Conservation (phyloP, 2,329 filamentous ascomycete genomes). For the Xylaria sp. region DNA sequence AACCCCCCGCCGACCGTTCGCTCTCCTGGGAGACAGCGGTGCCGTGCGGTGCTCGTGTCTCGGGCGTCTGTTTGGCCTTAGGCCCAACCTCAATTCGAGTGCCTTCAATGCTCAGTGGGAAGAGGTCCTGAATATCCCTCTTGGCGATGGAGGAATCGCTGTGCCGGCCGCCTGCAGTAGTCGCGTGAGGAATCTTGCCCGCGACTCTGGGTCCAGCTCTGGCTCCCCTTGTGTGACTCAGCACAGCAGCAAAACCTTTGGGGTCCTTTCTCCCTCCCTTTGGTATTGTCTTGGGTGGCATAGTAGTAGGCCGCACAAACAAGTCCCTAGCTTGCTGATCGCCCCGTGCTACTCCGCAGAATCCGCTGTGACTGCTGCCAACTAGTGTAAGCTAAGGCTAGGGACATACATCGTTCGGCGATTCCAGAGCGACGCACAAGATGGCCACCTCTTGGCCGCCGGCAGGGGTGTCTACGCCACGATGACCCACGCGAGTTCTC, state of each 20-base stretch:
- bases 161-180: neutral
- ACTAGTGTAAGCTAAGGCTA: conserved; percentile 35
- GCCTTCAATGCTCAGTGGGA: neutral
- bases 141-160: neutral
- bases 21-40: neutral
- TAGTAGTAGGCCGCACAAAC: conserved; percentile 13
- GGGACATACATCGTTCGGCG: conserved; percentile 37
- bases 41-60: neutral
- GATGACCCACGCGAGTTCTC: conserved; percentile 28
- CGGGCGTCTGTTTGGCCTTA: conserved; percentile 8
- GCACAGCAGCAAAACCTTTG: neutral
- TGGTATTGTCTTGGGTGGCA: neutral
- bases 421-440: conserved; percentile 37
- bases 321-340: conserved; percentile 29
- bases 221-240: conserved; percentile 23
- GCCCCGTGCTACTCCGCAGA: conserved; percentile 34
- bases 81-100: neutral
- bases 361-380: conserved; percentile 39
- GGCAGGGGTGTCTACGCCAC: conserved; percentile 45
- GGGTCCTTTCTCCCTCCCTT: neutral
- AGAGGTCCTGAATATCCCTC: neutral
- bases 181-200: neutral
- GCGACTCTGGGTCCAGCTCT: neutral
- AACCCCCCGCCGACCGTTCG: conserved; percentile 8
- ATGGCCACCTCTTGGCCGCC: conserved; percentile 25